phyloP scores from a whole-genome alignment of 1,284 basidiomycete species.

The Inonotus obliquus region DNA sequence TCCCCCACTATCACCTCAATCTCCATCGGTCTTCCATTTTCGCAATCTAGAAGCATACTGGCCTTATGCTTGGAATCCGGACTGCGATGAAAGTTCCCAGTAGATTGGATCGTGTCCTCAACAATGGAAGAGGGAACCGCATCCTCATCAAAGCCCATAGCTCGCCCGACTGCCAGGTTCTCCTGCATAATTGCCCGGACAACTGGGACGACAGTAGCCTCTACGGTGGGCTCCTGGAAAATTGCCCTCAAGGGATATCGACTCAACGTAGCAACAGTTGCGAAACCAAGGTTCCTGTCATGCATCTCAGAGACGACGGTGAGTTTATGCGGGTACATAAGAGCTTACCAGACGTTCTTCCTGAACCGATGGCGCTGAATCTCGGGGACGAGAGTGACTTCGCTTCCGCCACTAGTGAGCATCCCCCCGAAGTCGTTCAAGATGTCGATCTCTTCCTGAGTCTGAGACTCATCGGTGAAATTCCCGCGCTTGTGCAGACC shows the following conservation, averaged over 20 bases:
- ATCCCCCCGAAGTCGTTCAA: conserved; percentile 45
- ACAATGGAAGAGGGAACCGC: conserved; percentile 28
- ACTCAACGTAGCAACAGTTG: conserved; percentile 48
- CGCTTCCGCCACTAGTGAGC: conserved; percentile 44
- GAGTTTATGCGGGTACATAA: neutral
- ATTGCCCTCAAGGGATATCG: conserved; percentile 46
- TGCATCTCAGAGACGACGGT: neutral
- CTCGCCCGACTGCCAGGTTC: conserved; percentile 30
- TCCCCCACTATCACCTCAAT: conserved; percentile 63
- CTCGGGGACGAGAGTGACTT: conserved; percentile 46
- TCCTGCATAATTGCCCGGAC: conserved; percentile 35
- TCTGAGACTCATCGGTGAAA: conserved; percentile 38
- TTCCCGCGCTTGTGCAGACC: conserved; percentile 50
- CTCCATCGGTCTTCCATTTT: conserved; percentile 53
- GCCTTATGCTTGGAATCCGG: conserved; percentile 29
- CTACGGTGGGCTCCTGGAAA: conserved; percentile 42
- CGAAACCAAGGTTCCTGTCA: conserved; percentile 48
- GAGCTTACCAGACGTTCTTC: conserved; percentile 51
- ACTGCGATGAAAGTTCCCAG: conserved; percentile 24
- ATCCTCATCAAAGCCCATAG: conserved; percentile 26
- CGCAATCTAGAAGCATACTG: conserved; percentile 54
- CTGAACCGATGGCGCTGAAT: conserved; percentile 57
- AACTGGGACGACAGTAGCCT: conserved; percentile 32
- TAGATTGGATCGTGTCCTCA: conserved; percentile 26
- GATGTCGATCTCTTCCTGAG: conserved; percentile 37